Evolutionary conservation across 768 basidiomycete genomes (phyloP), one percentile per base, ranked within the genome.

Genomic region (Mycena filopes): DNA sequence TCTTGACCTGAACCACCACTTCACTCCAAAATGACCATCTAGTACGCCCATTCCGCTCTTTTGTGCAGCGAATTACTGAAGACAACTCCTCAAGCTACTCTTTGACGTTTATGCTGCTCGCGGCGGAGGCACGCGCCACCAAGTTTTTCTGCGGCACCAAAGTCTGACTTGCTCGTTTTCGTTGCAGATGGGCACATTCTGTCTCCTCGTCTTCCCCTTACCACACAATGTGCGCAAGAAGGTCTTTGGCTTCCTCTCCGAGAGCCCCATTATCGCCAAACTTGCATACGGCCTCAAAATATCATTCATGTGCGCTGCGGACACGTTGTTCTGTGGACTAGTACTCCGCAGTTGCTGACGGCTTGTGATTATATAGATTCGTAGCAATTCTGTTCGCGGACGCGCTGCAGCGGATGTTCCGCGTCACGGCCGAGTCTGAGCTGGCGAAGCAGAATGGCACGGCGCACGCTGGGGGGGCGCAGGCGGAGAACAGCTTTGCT

Each of bases 241-340:
- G 0, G 75, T 96, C 50, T 94, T 97, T 70, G 80, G 77, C 23
- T 94, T 91, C 80, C 82, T 93, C 54, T 86, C 89, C 0, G 87
- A 88, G 66, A 93, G 86, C 53, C 80, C 83, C 59, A 75, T 90
- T 62, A 81, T 96, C 57, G 94, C 93, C 21, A 96, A 96, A 72
- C 69, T 97, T 62, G 93, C 95, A 9, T 98, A 98, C 75, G 95
- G 83, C 23, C 84, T 98, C 73, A 97, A 97, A 77, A 97, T 98
- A 65, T 90, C 94, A 11, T 98, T 97, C 83, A 96, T 98, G 93
- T 93, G 61, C 47, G 87, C 49, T 73, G 36, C 60, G 42, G 61
- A 70, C 47, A 60, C 65, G 40, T 57, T 16, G 36, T 38, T 48
- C n/a, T 26, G 12, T 11, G 10, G 25, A 18, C n/a, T n/a, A n/a